Evolutionary conservation across 169 alveolate genomes (phyloP), one percentile per base, ranked within the genome.

Genomic region (Plasmodium yoelii): DNA sequence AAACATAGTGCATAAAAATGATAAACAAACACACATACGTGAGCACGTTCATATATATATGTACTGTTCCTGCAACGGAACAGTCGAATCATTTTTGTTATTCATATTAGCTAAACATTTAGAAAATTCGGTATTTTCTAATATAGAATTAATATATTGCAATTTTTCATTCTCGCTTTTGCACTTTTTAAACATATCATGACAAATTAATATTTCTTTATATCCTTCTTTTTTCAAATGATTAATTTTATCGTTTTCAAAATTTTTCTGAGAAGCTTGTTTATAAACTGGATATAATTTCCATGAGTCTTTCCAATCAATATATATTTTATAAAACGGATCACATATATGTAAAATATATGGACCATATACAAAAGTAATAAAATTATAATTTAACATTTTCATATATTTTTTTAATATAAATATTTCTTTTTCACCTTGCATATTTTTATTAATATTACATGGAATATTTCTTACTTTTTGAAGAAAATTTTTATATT

Each of bases 371-470:
- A 9, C n/a, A 67, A 80, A 80, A 34, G 90, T 80, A 39, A 80
- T 80, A 80, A 80, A 80, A 42, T 65, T 69, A 67, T 80, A 80
- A 26, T 80, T 53, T 68, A 80, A 69, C 55, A 80, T 28, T 60
- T 80, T 80, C 72, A 80, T 67, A 67, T 80, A 80, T 80, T 80
- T 80, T 71, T 80, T 80, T 80, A 80, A 80, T 39, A 80, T 80
- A 60, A 51, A 80, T 53, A 80, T 80, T 80, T 65, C 80, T 28
- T 80, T 80, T 67, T 80, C 90, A 39, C 90, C 90, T 80, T 80
- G 90, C 59, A 67, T 34, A 67, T 67, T 65, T 67, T 80, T 80
- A 60, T 80, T 64, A 65, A 61, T 24, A 60, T 10, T 80, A 80
- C 68, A 80, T 22, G 90, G 47, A 24, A 56, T 44, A 19, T 44